phyloP scores from a whole-genome alignment of 768 basidiomycete species.

The Leccinum olivaceopallidum region DNA sequence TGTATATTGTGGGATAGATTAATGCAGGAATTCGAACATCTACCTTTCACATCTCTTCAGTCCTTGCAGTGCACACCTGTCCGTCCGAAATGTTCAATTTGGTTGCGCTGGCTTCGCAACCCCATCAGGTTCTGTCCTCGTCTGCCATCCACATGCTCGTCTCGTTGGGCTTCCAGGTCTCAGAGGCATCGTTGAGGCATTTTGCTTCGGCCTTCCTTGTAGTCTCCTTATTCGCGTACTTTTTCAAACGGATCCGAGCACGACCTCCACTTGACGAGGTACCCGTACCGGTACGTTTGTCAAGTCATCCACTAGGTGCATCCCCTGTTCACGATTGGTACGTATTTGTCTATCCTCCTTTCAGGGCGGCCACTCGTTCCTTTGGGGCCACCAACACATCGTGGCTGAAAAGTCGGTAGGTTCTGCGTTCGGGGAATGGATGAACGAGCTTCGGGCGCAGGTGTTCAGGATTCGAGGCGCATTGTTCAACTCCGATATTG shows the following conservation, averaged over 20 bases:
- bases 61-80: not conserved
- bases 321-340: not conserved
- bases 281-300: constrained; percentile 5
- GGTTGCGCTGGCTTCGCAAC: not conserved
- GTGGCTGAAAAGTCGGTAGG: constrained; percentile 8
- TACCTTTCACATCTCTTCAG: not conserved
- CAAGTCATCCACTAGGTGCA: not conserved
- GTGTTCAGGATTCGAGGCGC: constrained; percentile 9
- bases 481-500: constrained; percentile 7
- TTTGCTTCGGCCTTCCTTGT: not conserved
- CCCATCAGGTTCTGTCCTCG: not conserved
- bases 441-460: constrained; percentile 5
- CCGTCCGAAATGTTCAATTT: not conserved
- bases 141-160: not conserved
- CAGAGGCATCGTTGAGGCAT: not conserved
- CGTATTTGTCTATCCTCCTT: not conserved
- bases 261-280: not conserved
- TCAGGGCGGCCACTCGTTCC: not conserved
- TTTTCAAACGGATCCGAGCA: not conserved
- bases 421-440: constrained; percentile 1
- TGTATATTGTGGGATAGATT: not conserved
- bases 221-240: not conserved
- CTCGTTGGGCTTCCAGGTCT: not conserved
- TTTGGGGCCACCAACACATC: constrained; percentile 10
- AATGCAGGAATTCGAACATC: not conserved